A percentile compares a stretch with the other conserved stretches of the same genome.
phyloP scores from a whole-genome alignment of 805 yeast genomes.

The Candida yuanshanica region DNA sequence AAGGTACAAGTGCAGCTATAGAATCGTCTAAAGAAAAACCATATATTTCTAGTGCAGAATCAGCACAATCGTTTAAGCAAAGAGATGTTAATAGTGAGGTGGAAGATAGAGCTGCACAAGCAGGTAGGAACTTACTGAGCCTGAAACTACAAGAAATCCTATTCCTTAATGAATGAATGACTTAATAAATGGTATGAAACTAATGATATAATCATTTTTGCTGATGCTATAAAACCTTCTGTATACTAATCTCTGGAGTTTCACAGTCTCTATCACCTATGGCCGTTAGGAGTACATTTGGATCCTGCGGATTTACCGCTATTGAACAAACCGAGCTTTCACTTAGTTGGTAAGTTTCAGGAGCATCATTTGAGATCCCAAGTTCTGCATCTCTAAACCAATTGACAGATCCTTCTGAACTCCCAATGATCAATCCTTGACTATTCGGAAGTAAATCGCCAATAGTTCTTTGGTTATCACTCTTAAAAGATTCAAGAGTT shows the following conservation, averaged over 20 bases:
- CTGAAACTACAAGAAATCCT: constrained; percentile 23
- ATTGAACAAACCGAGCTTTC: constrained; percentile 13
- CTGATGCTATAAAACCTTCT: background rate
- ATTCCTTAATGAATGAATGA: constrained; percentile 19
- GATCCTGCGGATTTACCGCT: constrained; percentile 13
- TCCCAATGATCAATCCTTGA: constrained; percentile 26
- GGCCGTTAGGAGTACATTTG: constrained; percentile 9
- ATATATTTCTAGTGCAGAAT: background rate
- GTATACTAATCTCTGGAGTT: constrained; percentile 8
- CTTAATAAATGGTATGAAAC: no score
- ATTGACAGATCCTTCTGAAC: constrained; percentile 15
- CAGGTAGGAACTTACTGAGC: constrained; percentile 19
- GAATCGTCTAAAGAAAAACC: background rate
- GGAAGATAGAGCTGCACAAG: constrained; percentile 16
- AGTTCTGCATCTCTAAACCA: constrained; percentile 22
- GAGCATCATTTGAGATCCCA: constrained; percentile 7
- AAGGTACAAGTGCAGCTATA: background rate
- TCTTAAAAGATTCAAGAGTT: constrained; percentile 4
- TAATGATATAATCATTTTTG: background rate
- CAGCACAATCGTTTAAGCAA: constrained; percentile 1
- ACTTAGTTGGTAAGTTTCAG: background rate
- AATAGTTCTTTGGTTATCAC: constrained; percentile 19
- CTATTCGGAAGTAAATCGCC: constrained; percentile 18
- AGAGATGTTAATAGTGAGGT: constrained; percentile 3
- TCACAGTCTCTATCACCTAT: constrained; percentile 17